A percentile compares a stretch with the other conserved stretches of the same genome.
phyloP scores from a whole-genome alignment of 2,329 filamentous ascomycete species.

The Alternaria sp. region DNA sequence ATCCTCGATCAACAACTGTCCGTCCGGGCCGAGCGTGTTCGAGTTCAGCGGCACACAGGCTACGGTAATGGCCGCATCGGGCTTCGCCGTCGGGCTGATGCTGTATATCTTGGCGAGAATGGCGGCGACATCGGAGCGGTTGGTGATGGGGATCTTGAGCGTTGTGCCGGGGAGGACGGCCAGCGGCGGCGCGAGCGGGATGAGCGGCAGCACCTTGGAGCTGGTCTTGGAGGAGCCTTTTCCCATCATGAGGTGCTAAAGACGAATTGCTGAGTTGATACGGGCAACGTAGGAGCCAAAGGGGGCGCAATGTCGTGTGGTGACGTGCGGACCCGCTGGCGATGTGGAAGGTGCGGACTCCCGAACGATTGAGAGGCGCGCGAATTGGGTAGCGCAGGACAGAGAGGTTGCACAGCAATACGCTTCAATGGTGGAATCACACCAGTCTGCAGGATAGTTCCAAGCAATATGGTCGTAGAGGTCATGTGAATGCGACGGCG shows the following conservation, averaged over 20 bases:
- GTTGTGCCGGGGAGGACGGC: conserved; percentile 88
- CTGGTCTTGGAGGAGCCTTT: conserved; percentile 47
- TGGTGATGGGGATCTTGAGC: conserved; percentile 82
- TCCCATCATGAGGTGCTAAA: conserved; percentile 40
- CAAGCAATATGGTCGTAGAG: background rate
- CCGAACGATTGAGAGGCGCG: background rate
- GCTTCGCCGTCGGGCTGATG: conserved; percentile 71
- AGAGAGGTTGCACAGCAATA: background rate
- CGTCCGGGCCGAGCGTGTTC: conserved; percentile 73
- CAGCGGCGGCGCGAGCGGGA: conserved; percentile 80
- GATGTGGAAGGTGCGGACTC: conserved; percentile 18
- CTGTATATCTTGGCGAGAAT: conserved; percentile 87
- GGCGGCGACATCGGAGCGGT: conserved; percentile 86
- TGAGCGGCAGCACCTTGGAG: conserved; percentile 69
- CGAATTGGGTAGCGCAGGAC: background rate
- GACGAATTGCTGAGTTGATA: conserved; percentile 5
- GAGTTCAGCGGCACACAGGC: conserved; percentile 88
- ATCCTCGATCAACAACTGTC: conserved; percentile 76
- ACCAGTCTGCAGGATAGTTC: background rate
- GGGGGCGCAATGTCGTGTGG: conserved; percentile 15
- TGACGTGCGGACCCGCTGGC: conserved; percentile 23
- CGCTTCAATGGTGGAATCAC: background rate
- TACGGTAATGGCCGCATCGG: conserved; percentile 75
- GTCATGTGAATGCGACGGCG: background rate
- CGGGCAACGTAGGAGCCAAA: background rate